phyloP scores from a whole-genome alignment of 169 alveolate genomes.

The Miamiensis avidus region DNA sequence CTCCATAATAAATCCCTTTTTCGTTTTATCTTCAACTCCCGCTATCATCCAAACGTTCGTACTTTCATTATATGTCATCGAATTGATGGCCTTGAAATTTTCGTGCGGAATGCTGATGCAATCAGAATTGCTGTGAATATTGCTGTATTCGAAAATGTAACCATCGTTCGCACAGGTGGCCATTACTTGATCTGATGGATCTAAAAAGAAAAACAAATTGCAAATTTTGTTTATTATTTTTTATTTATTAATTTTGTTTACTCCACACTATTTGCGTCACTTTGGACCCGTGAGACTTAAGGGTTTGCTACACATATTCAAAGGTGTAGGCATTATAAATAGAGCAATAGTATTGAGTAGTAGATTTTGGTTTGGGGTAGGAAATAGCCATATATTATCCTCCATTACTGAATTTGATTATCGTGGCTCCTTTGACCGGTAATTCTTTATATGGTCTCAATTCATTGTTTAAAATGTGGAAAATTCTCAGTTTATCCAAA shows the following conservation, averaged over 20 bases:
- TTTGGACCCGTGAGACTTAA: slow-evolving; percentile 50
- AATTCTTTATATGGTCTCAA: slow-evolving; percentile 64
- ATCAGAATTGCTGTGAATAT: not conserved
- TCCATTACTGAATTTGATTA: slow-evolving; percentile 72
- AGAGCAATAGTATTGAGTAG: slow-evolving; percentile 26
- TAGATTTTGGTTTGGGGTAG: slow-evolving; percentile 61
- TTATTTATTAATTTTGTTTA: too few species aligned
- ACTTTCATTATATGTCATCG: not conserved
- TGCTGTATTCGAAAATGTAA: slow-evolving; percentile 37
- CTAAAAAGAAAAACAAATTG: too few species aligned
- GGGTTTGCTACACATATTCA: slow-evolving; percentile 35
- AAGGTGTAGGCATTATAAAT: slow-evolving; percentile 68
- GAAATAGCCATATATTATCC: slow-evolving; percentile 80
- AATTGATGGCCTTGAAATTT: too few species aligned
- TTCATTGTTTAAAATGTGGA: slow-evolving; percentile 75
- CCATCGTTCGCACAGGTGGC: slow-evolving; percentile 59
- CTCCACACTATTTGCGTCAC: slow-evolving; percentile 55
- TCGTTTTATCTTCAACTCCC: slow-evolving; percentile 1
- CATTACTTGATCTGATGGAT: slow-evolving; percentile 23
- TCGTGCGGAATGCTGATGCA: not conserved
- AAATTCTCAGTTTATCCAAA: slow-evolving; percentile 77
- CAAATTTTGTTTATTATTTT: too few species aligned
- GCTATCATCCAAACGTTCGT: not conserved
- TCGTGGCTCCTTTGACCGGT: slow-evolving; percentile 64
- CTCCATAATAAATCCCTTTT: not conserved